Evolutionary conservation across 441 rosid genomes (phyloP), one percentile per base, ranked within the genome.

Genomic region (Erysimum pusillum): DNA sequence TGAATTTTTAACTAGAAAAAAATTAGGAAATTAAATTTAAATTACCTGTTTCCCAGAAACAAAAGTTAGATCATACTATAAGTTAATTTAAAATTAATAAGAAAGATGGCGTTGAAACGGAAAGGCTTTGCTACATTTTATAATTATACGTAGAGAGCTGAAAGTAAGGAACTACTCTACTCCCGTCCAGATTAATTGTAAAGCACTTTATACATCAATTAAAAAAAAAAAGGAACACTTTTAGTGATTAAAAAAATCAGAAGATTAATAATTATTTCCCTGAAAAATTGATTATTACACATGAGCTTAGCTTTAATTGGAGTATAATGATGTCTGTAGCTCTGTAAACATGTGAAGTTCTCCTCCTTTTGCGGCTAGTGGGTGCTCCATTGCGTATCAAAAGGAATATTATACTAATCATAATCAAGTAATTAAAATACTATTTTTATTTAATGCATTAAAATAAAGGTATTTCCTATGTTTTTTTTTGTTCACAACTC

Each of bases 351-450:
- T 84, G 91, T 89, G 94, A 82, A 79, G 62, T 56, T 78, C 86
- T 82, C 96, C 96, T 80, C 81, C 88, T 90, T 92, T 88, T 90
- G 83, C 93, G 94, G 90, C 86, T 74, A 81, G 86, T 89, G 83
- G 86, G 72, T 77, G 56, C 79, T 79, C 67, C 76, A 64, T 75
- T 79, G 76, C 79, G 82, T 79, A 72, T 78, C 74, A 73, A 78
- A 67, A 73, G 60, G 74, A 53, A 22, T 52, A 42, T 36, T 78
- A 59, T 67, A 72, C 9, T 69, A 62, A 45, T 76, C 52, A 35
- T 31, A 63, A 42, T 51, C 18, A 41, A 39, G 9, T 67, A n/a
- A 58, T 6, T 36, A 1, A 22, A 36, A 10, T 74, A 45, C 25
- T 57, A n/a, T 10, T 51, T 44, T 52, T 42, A 9, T 49, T 49